Percentiles rank a stretch among this genome's conserved stretches.
Evolutionary conservation across 371 early-diverging fungal species (phyloP).

Genomic region (Thermomucor indicae-seudaticae): DNA sequence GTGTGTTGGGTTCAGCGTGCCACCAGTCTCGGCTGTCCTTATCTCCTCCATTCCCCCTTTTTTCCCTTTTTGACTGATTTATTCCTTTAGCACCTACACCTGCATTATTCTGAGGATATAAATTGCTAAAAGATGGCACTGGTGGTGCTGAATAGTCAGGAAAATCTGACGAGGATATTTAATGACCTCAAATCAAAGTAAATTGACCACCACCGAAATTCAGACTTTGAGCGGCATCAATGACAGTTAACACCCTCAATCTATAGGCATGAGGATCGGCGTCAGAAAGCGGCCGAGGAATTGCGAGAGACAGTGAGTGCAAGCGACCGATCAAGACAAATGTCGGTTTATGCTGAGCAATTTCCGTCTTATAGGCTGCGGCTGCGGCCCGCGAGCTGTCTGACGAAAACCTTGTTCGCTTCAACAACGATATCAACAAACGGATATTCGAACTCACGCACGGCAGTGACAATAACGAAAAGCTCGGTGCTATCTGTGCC

Average conservation of each 20-base stretch:
- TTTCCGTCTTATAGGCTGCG: constrained; percentile 42
- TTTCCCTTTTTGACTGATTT: too few species aligned
- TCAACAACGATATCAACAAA: constrained; percentile 71
- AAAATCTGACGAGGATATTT: constrained; percentile 46
- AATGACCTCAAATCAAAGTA: constrained; percentile 51
- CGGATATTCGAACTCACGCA: constrained; percentile 72
- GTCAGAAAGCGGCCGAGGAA: constrained; percentile 57
- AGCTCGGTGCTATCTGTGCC: constrained; percentile 71
- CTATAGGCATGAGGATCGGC: constrained; percentile 51
- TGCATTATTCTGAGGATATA: not conserved
- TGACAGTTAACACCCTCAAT: not conserved
- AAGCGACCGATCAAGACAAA: not conserved
- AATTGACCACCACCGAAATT: not conserved
- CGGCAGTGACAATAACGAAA: constrained; percentile 63
- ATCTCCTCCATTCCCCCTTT: not conserved
- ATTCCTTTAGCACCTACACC: too few species aligned
- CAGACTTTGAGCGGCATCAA: not conserved
- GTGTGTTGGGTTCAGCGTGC: too few species aligned
- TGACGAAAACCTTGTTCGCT: constrained; percentile 62
- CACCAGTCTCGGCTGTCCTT: not conserved
- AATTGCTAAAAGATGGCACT: constrained; percentile 24
- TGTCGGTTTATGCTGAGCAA: not conserved
- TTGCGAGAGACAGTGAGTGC: constrained; percentile 45
- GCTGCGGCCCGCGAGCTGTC: constrained; percentile 63
- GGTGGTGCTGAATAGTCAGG: constrained; percentile 42